Percentiles rank a stretch among this genome's conserved stretches.
These are phyloP conservation scores for Elymus sibiricus DNA, from an alignment of 176 grass and related monocot species.

Conservation along the genomic window DNA sequence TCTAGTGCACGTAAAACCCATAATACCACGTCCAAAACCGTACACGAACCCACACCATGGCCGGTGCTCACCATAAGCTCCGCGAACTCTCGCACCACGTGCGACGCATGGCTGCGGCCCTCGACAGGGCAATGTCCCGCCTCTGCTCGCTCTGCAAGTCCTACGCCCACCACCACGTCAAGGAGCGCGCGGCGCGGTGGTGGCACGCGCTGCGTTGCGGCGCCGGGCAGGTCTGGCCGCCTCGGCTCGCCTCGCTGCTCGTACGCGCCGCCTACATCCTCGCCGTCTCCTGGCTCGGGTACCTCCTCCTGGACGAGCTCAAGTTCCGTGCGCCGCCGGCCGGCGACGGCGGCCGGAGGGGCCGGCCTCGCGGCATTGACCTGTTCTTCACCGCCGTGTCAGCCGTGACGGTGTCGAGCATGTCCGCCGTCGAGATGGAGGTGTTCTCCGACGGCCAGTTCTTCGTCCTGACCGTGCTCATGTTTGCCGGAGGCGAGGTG, in stretches of 20 bases:
- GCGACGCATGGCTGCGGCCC: neutral
- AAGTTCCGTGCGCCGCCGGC: neutral
- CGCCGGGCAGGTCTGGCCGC: neutral
- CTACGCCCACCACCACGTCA: conserved; percentile 33
- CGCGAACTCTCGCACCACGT: neutral
- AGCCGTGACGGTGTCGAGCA: conserved; percentile 68
- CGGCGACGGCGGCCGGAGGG: neutral
- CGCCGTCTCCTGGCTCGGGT: conserved; percentile 23
- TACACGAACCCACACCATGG: neutral
- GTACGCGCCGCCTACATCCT: conserved; percentile 42
- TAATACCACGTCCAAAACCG: neutral
- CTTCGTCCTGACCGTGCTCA: conserved; percentile 40
- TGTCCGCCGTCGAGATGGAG: conserved; percentile 77
- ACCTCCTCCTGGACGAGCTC: conserved; percentile 20
- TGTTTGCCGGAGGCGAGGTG: conserved; percentile 57
- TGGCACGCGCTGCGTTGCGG: conserved; percentile 19
- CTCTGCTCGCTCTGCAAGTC: conserved; percentile 3
- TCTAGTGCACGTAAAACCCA: neutral
- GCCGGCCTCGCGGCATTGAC: conserved; percentile 31
- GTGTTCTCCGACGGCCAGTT: conserved; percentile 61
- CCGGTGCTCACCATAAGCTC: neutral
- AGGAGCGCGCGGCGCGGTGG: conserved; percentile 17
- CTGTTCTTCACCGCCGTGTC: conserved; percentile 66
- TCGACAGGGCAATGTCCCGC: neutral
- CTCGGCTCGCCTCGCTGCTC: neutral